Evolutionary conservation across 2,329 filamentous ascomycete genomes (phyloP).

Genomic region (Talaromyces pinophilus): DNA sequence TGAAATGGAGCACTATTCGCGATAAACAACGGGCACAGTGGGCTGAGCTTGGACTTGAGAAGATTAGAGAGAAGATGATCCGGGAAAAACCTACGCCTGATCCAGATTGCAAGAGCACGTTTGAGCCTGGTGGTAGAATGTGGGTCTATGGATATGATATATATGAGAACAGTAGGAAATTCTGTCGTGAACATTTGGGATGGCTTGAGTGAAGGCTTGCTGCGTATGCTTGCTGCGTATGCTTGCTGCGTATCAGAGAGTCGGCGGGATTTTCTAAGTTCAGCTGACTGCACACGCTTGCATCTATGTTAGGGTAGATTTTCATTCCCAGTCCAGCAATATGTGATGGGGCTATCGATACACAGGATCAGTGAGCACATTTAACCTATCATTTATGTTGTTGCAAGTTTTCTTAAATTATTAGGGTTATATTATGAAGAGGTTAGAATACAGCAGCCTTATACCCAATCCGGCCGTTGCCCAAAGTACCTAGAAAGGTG

Average conservation of each 20-base stretch:
- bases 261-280: not conserved
- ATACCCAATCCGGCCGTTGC: not conserved
- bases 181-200: conserved; percentile 1
- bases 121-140: conserved; percentile 10
- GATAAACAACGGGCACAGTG: conserved; percentile 9
- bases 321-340: not conserved
- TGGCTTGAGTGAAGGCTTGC: not conserved
- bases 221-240: not conserved
- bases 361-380: not conserved
- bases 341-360: not conserved
- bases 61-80: conserved; percentile 7
- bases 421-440: not conserved
- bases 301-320: not conserved
- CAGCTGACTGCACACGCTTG: not conserved
- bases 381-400: not conserved
- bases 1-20: conserved; percentile 6
- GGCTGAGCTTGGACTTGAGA: conserved; percentile 9
- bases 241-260: not conserved
- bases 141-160: conserved; percentile 11
- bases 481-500: not conserved
- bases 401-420: not conserved
- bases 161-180: not conserved
- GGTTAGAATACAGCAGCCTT: not conserved
- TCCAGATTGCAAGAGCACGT: conserved; percentile 7
- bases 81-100: conserved; percentile 1